Base-by-base conservation (phyloP, 2,329 filamentous ascomycete genomes). In the Furcasterigmium sp. region DNA sequence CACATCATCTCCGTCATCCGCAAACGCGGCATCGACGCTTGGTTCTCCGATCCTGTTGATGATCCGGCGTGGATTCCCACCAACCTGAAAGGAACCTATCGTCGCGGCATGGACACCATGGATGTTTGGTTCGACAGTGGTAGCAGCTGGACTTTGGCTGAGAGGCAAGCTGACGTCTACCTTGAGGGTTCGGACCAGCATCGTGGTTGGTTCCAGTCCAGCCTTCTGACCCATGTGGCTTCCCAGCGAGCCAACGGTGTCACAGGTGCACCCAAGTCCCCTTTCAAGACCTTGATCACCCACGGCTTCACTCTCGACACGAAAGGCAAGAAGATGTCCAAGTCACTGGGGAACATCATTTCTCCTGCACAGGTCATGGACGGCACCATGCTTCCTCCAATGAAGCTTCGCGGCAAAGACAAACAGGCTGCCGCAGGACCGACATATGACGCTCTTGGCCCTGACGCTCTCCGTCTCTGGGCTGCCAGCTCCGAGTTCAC, bases 81-180 rank as follows among this genome's bases (percentile, higher is more conserved):
- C 6, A 75, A 78, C 9, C 68, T 95, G 2, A 66, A 68, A 25
- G 29, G 29, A 15, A 67, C 73, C 13, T 93, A 85, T 58, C 72
- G 77, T 38, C 84, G 93, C 49, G 91, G 91, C 13, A 87, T 74
- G 35, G 93, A 98, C 57, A 98, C 93, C 0, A 98, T 98, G 93
- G 93, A 98, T 62, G 93, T 98, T 9, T 98, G 93, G 93, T 98
- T 98, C 54, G 93, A 98, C 62, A 97, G 93, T 52, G 93, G 93
- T 6, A 95, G 87, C 39, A 95, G 89, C 57, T 98, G 93, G 93
- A 85, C 73, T 4, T 73, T 79, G 57, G 71, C 68, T 21, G 53
- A 62, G 8, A 57, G 60, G 21, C 82, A 61, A 19, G 89, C 89
- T 1, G 90, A 98, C 60, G 77, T 97, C 19, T 97, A 95, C 59